Percentiles rank a stretch among this genome's conserved stretches.
Evolutionary conservation across 805 yeast species (phyloP).

Genomic region (Pichia cephalocereana): DNA sequence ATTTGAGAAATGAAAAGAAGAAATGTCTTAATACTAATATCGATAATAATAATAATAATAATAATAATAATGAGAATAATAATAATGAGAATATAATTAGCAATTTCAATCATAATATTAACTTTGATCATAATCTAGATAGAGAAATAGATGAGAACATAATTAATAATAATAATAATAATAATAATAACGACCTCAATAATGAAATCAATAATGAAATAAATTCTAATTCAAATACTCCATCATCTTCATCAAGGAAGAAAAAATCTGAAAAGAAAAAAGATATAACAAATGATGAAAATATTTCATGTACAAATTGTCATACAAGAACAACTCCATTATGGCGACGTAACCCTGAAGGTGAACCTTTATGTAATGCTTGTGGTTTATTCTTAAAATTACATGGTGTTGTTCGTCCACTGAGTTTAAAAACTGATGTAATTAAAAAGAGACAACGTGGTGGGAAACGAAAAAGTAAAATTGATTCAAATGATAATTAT

Average conservation of each 20-base stretch:
- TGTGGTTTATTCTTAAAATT: conserved; percentile 88
- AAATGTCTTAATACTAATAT: conserved; percentile 20
- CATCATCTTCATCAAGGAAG: not conserved
- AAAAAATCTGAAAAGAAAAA: not conserved
- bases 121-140: no score
- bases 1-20: conserved; percentile 13
- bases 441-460: conserved; percentile 80
- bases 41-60: not conserved
- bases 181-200: no score
- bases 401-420: conserved; percentile 92
- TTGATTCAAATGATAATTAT: no score
- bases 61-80: not conserved
- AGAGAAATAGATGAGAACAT: no score
- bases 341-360: conserved; percentile 91
- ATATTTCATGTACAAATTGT: conserved; percentile 67
- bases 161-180: no score
- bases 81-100: no score
- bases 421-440: conserved; percentile 52
- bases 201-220: no score
- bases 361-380: conserved; percentile 90
- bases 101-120: no score
- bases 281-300: conserved; percentile 1
- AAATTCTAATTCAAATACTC: no score
- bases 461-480: conserved; percentile 15
- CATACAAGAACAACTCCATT: conserved; percentile 87